Conservation (phyloP, 1,284 basidiomycete genomes). For the Microbotryum saponariae region DNA sequence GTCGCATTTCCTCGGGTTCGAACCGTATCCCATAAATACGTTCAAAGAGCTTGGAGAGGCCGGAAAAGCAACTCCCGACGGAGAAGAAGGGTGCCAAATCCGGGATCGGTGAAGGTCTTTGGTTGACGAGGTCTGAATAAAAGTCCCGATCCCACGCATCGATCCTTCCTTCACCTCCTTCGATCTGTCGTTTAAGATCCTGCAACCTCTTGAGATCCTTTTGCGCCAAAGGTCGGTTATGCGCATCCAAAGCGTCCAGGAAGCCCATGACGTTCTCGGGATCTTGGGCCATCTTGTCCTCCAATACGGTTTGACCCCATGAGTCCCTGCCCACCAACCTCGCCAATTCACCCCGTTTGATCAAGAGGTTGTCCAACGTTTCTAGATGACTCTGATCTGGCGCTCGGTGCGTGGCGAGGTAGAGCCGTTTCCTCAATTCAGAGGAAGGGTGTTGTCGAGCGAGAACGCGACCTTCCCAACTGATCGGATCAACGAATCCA, state of each 20-base stretch:
- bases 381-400: conserved; percentile 57
- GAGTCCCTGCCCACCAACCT: conserved; percentile 70
- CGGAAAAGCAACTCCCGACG: conserved; percentile 77
- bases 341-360: conserved; percentile 68
- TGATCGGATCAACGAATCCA: conserved; percentile 18
- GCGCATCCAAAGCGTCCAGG: conserved; percentile 64
- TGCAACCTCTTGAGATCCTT: conserved; percentile 64
- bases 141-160: conserved; percentile 91
- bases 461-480: conserved; percentile 28
- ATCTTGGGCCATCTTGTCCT: conserved; percentile 90
- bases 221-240: conserved; percentile 65
- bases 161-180: conserved; percentile 42
- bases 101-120: conserved; percentile 39
- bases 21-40: conserved; percentile 81
- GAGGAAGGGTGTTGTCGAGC: conserved; percentile 27
- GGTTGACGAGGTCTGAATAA: conserved; percentile 45
- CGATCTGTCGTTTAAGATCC: conserved; percentile 62
- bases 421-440: conserved; percentile 17
- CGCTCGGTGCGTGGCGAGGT: conserved; percentile 19
- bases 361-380: conserved; percentile 66
- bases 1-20: conserved; percentile 54
- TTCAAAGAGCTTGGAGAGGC: conserved; percentile 71
- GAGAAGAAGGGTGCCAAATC: conserved; percentile 60
- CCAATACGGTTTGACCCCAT: conserved; percentile 72
- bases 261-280: conserved; percentile 81